A percentile compares a stretch with the other conserved stretches of the same genome.
phyloP scores from a whole-genome alignment of 73 alveolate genomes.

The Blepharisma japonicum region DNA sequence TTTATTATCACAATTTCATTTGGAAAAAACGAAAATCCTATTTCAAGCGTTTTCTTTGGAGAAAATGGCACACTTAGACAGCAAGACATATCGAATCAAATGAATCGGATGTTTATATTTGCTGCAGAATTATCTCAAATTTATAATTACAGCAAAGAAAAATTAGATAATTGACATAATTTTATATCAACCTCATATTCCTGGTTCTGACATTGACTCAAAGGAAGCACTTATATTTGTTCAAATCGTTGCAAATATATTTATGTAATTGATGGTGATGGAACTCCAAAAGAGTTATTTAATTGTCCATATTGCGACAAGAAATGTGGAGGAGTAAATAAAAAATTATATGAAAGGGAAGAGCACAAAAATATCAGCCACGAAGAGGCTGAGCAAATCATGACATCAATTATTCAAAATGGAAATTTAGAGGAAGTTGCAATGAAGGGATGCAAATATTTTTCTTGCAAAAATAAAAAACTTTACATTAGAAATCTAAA shows the following conservation, averaged over 20 bases:
- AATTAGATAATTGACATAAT: not conserved
- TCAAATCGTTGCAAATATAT: not conserved
- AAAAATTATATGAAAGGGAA: not conserved
- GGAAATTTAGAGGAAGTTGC: not conserved
- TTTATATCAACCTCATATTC: not conserved
- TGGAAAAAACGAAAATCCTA: not conserved
- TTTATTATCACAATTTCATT: not conserved
- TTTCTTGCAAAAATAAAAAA: not conserved
- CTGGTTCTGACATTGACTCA: not conserved
- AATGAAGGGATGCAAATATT: not conserved
- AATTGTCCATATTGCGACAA: conserved; percentile 20
- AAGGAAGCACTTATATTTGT: conserved; percentile 19
- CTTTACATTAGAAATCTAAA: too few species aligned
- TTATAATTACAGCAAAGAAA: not conserved
- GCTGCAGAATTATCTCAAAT: not conserved
- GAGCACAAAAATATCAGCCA: conserved; percentile 19
- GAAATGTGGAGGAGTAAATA: not conserved
- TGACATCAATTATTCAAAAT: too few species aligned
- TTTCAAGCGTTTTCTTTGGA: not conserved
- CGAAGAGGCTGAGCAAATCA: not conserved
- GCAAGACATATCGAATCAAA: not conserved
- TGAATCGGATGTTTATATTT: not conserved
- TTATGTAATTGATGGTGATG: not conserved
- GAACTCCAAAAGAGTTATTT: not conserved
- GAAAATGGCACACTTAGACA: not conserved